Base-by-base conservation (phyloP, 305 asterid genomes). In the Salvia sclarea region DNA sequence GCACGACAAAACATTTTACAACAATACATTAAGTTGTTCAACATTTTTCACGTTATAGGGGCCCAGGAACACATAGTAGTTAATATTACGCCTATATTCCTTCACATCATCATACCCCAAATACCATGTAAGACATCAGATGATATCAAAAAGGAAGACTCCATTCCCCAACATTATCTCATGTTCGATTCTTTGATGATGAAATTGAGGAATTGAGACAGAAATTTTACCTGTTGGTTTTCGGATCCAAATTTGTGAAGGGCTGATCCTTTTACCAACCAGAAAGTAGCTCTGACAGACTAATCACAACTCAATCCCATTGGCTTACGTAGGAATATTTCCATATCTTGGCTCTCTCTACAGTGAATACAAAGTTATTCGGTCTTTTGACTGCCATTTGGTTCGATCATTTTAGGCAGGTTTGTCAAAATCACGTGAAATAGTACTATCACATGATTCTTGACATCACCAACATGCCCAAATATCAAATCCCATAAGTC, bases 241-340 rank as follows among this genome's bases (percentile, higher is more conserved):
- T 76, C 38, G 79, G 89, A 78, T 73, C 82, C 82, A 73, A 35
- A 68, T 76, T 79, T 75, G 75, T 43, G 75, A 84, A 81, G 84
- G 80, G 77, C 76, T 70, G 80, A 75, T 79, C 91, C 86, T 77
- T 61, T 80, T 87, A 84, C 89, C 94, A 86, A 84, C 83, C 80
- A 64, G 82, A 80, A 83, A 87, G 84, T 78, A 77, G 85, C 85
- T 72, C 69, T 69, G 75, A 72, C 82, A 80, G 85, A 83, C 87
- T 76, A 76, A 71, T 77, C 80, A 78, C 37, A 56, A 68, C 72
- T 44, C 77, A 58, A 70, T 45, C 73, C 75, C 80, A 64, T 69
- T 63, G 70, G 72, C 79, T 64, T 21, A 54, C 66, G 62, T 20
- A 53, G 80, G 66, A 74, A 55, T 56, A 64, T 64, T 28, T 61